phyloP scores from a whole-genome alignment of 2,329 filamentous ascomycete species.

The Aspergillus intermedius region DNA sequence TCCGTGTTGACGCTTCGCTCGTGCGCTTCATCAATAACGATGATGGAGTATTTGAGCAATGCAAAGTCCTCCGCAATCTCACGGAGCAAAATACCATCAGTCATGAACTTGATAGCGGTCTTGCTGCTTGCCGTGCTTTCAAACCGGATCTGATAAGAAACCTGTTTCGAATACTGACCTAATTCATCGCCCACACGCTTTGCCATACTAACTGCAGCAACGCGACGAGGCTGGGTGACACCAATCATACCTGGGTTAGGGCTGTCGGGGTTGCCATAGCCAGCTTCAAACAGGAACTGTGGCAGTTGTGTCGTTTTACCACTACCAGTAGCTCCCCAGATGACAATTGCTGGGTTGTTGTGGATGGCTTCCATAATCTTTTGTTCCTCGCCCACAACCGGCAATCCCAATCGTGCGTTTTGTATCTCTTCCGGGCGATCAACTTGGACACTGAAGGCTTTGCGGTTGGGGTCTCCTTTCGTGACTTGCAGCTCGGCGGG shows the following conservation, averaged over 20 bases:
- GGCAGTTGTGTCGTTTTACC: constrained; percentile 97
- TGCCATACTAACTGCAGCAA: constrained; percentile 94
- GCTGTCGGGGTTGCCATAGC: constrained; percentile 72
- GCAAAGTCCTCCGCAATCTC: constrained; percentile 88
- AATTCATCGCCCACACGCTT: constrained; percentile 84
- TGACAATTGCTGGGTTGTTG: constrained; percentile 79
- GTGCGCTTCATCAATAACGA: constrained; percentile 95
- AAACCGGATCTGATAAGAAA: constrained; percentile 93
- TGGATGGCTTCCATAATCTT: constrained; percentile 97
- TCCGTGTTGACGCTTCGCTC: constrained; percentile 97
- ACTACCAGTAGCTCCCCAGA: constrained; percentile 92
- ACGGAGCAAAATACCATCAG: constrained; percentile 86
- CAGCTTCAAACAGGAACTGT: constrained; percentile 90
- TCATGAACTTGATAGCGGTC: constrained; percentile 98
- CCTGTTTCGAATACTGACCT: constrained; percentile 65
- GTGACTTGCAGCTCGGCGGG: constrained; percentile 34
- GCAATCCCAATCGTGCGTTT: constrained; percentile 68
- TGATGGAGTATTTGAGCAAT: constrained; percentile 81
- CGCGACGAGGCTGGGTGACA: constrained; percentile 87
- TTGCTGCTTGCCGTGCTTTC: constrained; percentile 73
- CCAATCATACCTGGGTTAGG: constrained; percentile 88
- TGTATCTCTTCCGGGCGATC: constrained; percentile 67
- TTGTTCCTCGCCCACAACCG: constrained; percentile 91
- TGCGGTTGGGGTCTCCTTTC: constrained; percentile 49
- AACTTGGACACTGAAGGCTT: constrained; percentile 69